Evolutionary conservation across 768 basidiomycete genomes (phyloP), one percentile per base, ranked within the genome.

Genomic region (Daedalea quercina): DNA sequence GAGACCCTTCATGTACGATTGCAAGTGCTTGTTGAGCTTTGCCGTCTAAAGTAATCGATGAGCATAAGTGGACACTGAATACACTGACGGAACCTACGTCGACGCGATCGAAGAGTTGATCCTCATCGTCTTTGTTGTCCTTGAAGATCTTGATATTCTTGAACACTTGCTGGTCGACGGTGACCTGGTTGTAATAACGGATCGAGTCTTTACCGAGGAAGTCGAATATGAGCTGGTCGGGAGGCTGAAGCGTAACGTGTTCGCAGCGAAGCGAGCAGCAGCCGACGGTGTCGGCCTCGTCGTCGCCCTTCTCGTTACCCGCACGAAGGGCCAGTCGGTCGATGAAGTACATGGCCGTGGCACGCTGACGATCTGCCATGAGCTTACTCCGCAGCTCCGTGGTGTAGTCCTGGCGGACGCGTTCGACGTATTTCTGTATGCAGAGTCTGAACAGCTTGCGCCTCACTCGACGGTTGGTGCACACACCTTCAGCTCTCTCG

Each of bases 161-260:
- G 82, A 94, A 99, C 33, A 99, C 86, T 67, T 94, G 94, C 13
- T 82, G 70, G 52, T 94, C 90, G 54, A 98, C 93, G 49, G 83
- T 73, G 47, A 97, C 93, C 55, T 83, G 82, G 64, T 95, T 94
- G 70, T 90, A 93, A 72, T 95, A 98, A 44, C 96, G 82, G 64
- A 99, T 98, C 52, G 94, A 97, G 67, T 99, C 96, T 77, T 99
- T 99, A 70, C 96, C 96, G 52, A 98, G 78, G 75, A 98, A 99
- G 71, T 98, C 96, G 69, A 99, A 95, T 53, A 89, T 75, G 67
- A 98, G 84, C 62, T 80, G 84, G 73, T 91, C 84, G 9, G 94
- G 93, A 8, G 84, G 82, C 60, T 89, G 83, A 49, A 97, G 75
- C 1, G 95, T 97, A 65, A 99, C 86, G 69, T 99, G 96, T 68